Conservation (phyloP, 192 early-diverging fungal genomes). For the Neocallimastix lanati region DNA sequence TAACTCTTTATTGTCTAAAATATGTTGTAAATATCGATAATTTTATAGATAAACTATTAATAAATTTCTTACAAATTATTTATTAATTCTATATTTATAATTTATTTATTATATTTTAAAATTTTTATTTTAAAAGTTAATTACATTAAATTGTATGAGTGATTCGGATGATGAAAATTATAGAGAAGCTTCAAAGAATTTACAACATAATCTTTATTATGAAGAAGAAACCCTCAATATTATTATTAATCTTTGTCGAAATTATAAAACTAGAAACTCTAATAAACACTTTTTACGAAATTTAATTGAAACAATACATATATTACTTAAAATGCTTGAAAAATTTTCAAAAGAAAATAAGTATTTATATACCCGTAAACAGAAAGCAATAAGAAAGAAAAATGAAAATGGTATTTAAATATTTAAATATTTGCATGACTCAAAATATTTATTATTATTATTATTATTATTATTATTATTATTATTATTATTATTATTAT, state of each 20-base stretch:
- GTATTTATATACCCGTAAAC: not conserved
- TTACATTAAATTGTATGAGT: not conserved
- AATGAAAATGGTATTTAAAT: not conserved
- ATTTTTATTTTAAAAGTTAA: no score
- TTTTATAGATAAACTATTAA: no score
- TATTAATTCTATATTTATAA: no score
- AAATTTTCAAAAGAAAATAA: slow-evolving; percentile 26
- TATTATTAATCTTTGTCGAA: slow-evolving; percentile 22
- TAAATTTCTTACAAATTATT: no score
- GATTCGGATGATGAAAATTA: not conserved
- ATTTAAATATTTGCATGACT: no score
- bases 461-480: not conserved
- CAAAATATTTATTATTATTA: no score
- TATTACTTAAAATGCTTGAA: slow-evolving; percentile 43
- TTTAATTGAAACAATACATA: slow-evolving; percentile 30
- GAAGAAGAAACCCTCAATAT: slow-evolving; percentile 41
- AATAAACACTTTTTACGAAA: slow-evolving; percentile 20
- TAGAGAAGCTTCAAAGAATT: slow-evolving; percentile 30
- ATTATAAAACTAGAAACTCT: slow-evolving; percentile 22
- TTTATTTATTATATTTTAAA: no score
- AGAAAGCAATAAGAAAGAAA: not conserved
- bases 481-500: not conserved
- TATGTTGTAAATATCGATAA: slow-evolving; percentile 38
- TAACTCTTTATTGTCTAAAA: slow-evolving; percentile 34
- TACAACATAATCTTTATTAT: slow-evolving; percentile 56